Base-by-base conservation (phyloP, 345 rosid species). In the Camelina hispida region DNA sequence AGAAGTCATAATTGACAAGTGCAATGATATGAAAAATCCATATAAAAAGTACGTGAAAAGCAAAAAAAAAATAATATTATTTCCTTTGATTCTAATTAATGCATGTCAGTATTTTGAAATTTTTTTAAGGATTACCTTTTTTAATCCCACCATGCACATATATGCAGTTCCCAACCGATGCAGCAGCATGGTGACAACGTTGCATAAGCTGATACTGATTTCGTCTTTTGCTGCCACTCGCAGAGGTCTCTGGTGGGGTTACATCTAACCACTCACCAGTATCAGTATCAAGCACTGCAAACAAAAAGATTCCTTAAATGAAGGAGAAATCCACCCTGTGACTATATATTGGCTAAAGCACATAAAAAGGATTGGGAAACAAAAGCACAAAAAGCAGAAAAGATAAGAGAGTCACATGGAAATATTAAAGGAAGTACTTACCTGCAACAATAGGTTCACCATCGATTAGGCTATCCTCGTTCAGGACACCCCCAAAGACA, bases 141-240 rank as follows among this genome's bases (percentile, higher is more conserved):
- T 79, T 85, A 13, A 87, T 77, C 72, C 97, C 98, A 77, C 97
- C 97, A 35, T 86, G 66, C 46, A 87, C 75, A 81, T 89, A 93
- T 60, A 91, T 77, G 42, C 81, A 82, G 73, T 69, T 83, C 35
- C 93, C 98, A 78, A 88, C 76, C 56, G 91, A 85, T 22, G 93
- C 91, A 80, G 93, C 78, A 67, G 94, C 97, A 85, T 93, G 98
- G 66, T 87, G 89, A 68, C 84, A 85, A 55, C 95, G 93, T 38
- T 79, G 88, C 90, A 88, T 83, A 75, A 81, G 81, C 79, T 88
- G 81, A 82, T 89, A 89, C 63, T 78, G 74, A 17, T 85, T 46
- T 37, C 80, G 85, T 53, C 81, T 87, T 79, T 80, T 83, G 17
- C 30, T 12, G 37, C 32, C 46, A 46, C 82, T 85, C 1, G 85